These are phyloP conservation scores for Petunia axillaris DNA, from an alignment of 257 asterid genomes.

Conservation along the genomic window DNA sequence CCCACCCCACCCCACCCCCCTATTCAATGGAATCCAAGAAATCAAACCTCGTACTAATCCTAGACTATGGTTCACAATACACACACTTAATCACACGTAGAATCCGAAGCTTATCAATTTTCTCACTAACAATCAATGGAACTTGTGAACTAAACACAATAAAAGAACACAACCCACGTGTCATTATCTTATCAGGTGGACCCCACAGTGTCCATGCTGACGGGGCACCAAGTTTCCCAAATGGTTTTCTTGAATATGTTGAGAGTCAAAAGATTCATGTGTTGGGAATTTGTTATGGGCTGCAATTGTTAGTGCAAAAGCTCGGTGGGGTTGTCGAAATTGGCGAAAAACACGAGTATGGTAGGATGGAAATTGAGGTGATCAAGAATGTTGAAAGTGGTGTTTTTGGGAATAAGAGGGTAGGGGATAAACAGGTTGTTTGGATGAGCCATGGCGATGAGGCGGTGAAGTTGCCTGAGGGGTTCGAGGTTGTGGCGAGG, in stretches of 20 bases:
- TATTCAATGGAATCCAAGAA: conserved; percentile 56
- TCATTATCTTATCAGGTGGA: conserved; percentile 91
- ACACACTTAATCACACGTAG: conserved; percentile 95
- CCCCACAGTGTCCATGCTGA: conserved; percentile 92
- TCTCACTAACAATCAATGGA: conserved; percentile 86
- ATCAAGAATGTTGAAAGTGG: conserved; percentile 35
- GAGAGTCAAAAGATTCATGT: conserved; percentile 52
- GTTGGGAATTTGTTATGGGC: conserved; percentile 87
- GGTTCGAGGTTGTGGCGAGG: conserved; percentile 84
- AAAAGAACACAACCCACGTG: conserved; percentile 58
- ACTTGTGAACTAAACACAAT: conserved; percentile 73
- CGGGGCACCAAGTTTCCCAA: conserved; percentile 74
- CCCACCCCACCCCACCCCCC: conserved; percentile 20
- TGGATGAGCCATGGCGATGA: conserved; percentile 99
- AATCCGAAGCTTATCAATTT: conserved; percentile 77
- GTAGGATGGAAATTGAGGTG: conserved; percentile 88
- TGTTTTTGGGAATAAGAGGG: conserved; percentile 62
- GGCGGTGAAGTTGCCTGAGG: conserved; percentile 84
- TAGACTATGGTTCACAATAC: conserved; percentile 91
- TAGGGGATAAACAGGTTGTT: conserved; percentile 83
- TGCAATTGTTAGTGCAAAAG: conserved; percentile 83
- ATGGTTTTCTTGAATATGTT: conserved; percentile 74
- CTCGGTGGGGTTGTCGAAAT: conserved; percentile 78
- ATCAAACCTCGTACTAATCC: conserved; percentile 63
- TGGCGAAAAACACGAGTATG: conserved; percentile 93